A percentile compares a stretch with the other conserved stretches of the same genome.
Evolutionary conservation across 2,329 filamentous ascomycete species (phyloP).

Genomic region (Exophiala xenobiotica): DNA sequence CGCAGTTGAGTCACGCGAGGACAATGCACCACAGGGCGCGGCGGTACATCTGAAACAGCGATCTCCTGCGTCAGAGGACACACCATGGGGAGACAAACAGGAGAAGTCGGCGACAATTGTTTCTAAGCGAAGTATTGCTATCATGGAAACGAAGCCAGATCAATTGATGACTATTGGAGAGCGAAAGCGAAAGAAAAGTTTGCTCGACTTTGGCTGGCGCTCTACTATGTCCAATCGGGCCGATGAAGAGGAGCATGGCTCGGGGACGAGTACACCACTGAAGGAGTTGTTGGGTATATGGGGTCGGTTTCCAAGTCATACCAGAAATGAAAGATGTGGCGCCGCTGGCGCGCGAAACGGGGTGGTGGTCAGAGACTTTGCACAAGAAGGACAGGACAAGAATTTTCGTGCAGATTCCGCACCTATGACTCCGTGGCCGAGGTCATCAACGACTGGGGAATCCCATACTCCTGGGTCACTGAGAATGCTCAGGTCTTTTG

Average conservation of each 20-base stretch:
- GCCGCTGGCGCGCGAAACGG: conserved; percentile 24
- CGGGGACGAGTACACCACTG: conserved; percentile 16
- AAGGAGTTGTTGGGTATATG: conserved; percentile 26
- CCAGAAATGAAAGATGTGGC: conserved; percentile 25
- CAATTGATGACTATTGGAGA: not conserved
- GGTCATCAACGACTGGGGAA: conserved; percentile 1
- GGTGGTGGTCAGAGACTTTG: conserved; percentile 27
- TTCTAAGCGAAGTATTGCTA: conserved; percentile 4
- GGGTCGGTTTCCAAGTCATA: conserved; percentile 30
- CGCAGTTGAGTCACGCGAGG: not conserved
- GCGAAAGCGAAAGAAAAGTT: conserved; percentile 17
- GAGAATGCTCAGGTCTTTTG: conserved; percentile 15
- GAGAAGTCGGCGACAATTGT: not conserved
- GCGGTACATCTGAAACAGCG: not conserved
- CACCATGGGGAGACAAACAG: not conserved
- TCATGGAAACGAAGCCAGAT: not conserved
- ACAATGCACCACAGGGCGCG: not conserved
- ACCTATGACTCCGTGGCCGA: not conserved
- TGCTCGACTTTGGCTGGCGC: conserved; percentile 17
- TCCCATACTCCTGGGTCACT: conserved; percentile 16
- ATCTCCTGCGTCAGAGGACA: not conserved
- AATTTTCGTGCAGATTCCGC: not conserved
- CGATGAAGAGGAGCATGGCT: not conserved
- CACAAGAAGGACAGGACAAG: conserved; percentile 3
- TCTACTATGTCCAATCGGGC: conserved; percentile 3